Evolutionary conservation across 2,329 filamentous ascomycete species (phyloP).

Genomic region (Neonectria hederae): DNA sequence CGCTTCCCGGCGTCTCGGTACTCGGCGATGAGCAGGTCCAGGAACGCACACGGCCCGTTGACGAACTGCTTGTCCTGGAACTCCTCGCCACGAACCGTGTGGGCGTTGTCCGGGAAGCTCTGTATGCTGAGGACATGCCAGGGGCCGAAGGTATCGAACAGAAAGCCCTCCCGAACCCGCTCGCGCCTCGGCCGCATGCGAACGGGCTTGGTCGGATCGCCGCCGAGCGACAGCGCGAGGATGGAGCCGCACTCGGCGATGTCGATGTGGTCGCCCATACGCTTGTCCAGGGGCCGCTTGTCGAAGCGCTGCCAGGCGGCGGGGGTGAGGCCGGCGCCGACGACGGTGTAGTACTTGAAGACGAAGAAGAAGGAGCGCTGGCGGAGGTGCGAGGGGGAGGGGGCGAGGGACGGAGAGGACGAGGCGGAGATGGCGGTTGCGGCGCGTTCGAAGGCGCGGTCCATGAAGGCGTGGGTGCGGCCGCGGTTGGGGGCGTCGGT

Average conservation of each 20-base stretch:
- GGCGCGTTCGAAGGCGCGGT: constrained; percentile 56
- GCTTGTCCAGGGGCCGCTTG: constrained; percentile 51
- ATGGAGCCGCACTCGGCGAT: constrained; percentile 68
- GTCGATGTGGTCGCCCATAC: constrained; percentile 61
- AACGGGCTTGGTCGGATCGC: constrained; percentile 59
- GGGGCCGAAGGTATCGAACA: constrained; percentile 67
- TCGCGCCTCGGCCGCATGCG: constrained; percentile 60
- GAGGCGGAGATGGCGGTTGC: constrained; percentile 19
- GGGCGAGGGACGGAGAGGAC: constrained; percentile 30
- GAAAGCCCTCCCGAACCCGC: constrained; percentile 58
- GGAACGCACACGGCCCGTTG: constrained; percentile 70
- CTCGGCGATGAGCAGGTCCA: constrained; percentile 66
- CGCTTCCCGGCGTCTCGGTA: constrained; percentile 69
- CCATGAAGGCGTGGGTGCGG: constrained; percentile 58
- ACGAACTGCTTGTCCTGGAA: constrained; percentile 62
- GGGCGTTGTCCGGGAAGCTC: constrained; percentile 67
- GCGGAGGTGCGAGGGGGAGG: constrained; percentile 55
- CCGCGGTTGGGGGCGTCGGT: constrained; percentile 56
- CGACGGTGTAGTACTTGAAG: constrained; percentile 72
- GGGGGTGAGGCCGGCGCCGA: constrained; percentile 63
- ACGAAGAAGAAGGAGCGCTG: constrained; percentile 69
- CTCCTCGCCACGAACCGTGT: constrained; percentile 64
- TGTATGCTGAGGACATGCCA: constrained; percentile 70
- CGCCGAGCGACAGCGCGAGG: constrained; percentile 66
- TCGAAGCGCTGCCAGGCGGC: constrained; percentile 69